Percentiles rank a stretch among this genome's conserved stretches.
These are phyloP conservation scores for Cadophora gregata DNA, from an alignment of 2,329 filamentous ascomycete species.

Conservation along the genomic window DNA sequence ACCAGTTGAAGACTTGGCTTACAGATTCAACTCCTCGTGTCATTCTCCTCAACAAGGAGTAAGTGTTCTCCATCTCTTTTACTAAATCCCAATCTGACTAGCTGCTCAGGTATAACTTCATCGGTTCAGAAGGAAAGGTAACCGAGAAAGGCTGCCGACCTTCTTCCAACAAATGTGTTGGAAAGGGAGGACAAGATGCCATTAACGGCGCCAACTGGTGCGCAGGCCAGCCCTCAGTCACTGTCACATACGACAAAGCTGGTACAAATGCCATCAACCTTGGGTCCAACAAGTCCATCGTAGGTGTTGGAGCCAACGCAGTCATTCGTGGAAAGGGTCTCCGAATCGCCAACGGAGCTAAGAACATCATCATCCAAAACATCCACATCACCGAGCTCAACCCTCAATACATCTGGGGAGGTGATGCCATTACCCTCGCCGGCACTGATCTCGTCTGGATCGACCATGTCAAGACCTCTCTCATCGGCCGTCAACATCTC, in stretches of 20 bases:
- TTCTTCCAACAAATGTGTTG: constrained; percentile 53
- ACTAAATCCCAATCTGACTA: not conserved
- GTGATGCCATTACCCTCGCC: constrained; percentile 46
- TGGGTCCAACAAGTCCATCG: constrained; percentile 40
- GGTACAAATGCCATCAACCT: constrained; percentile 38
- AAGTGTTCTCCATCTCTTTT: not conserved
- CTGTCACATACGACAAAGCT: constrained; percentile 38
- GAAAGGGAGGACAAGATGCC: constrained; percentile 52
- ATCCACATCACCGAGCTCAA: constrained; percentile 44
- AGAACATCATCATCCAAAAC: constrained; percentile 41
- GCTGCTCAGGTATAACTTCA: constrained; percentile 53
- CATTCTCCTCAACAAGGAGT: constrained; percentile 62
- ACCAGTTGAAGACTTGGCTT: constrained; percentile 65
- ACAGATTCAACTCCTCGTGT: constrained; percentile 58
- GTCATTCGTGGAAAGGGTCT: constrained; percentile 43
- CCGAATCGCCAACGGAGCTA: constrained; percentile 38
- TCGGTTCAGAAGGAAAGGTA: constrained; percentile 53
- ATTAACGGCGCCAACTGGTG: constrained; percentile 56
- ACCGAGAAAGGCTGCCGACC: constrained; percentile 58
- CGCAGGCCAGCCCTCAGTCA: constrained; percentile 15
- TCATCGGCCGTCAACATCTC: constrained; percentile 53
- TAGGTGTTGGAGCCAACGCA: constrained; percentile 40
- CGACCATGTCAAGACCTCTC: constrained; percentile 49
- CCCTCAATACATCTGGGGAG: constrained; percentile 48
- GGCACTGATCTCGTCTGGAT: constrained; percentile 47